Conservation (phyloP, 116 monocot genomes). For the Dioscorea cayenensis region DNA sequence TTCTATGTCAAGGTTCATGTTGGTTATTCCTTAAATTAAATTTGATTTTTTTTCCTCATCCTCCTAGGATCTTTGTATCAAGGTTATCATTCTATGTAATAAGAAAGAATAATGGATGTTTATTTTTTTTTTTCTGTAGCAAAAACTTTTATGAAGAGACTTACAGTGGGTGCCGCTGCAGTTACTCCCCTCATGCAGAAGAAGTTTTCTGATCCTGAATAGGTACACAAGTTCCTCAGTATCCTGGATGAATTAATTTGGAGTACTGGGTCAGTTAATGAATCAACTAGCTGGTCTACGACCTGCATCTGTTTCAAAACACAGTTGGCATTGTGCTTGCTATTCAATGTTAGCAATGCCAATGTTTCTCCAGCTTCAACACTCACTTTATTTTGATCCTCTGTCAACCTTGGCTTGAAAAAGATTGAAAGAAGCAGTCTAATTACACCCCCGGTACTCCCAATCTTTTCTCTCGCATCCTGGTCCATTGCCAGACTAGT, state of each 20-base stretch:
- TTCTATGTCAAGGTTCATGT: neutral
- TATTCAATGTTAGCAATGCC: constrained; percentile 47
- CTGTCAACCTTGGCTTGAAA: constrained; percentile 12
- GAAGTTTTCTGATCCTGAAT: constrained; percentile 11
- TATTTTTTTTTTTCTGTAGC: neutral
- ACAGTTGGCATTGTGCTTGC: neutral
- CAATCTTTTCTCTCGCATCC: constrained; percentile 43
- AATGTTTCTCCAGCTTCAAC: constrained; percentile 46
- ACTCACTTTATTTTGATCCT: constrained; percentile 15
- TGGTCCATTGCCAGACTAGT: constrained; percentile 38
- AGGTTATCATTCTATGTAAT: neutral
- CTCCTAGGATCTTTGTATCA: neutral
- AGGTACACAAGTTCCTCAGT: constrained; percentile 23
- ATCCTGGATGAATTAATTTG: constrained; percentile 17
- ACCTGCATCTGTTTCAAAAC: constrained; percentile 15
- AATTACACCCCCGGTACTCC: constrained; percentile 28
- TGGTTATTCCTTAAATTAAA: neutral
- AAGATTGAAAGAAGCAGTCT: constrained; percentile 32
- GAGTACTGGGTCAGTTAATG: constrained; percentile 3
- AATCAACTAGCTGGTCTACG: constrained; percentile 11
- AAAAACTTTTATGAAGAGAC: neutral
- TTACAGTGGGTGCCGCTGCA: constrained; percentile 11
- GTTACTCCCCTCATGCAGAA: constrained; percentile 10
- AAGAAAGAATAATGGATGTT: neutral
- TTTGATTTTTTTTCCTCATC: too few relatives aligned